Evolutionary conservation across 2,329 filamentous ascomycete species (phyloP).

Genomic region (Paecilomyces niveus): DNA sequence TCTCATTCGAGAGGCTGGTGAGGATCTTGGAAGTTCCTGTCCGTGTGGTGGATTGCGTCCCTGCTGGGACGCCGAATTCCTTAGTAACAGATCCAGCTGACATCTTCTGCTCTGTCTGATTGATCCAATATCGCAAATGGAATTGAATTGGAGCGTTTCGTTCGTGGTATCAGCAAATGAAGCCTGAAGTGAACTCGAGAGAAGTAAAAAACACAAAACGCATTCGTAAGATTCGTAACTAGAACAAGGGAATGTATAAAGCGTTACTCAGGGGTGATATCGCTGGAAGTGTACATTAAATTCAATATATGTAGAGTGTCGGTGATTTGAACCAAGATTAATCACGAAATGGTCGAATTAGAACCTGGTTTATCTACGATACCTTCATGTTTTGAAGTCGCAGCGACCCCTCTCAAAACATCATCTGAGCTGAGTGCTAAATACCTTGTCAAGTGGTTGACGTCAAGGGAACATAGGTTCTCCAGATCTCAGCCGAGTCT

Average conservation of each 20-base stretch:
- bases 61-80: not conserved
- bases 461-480: not conserved
- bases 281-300: not conserved
- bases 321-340: not conserved
- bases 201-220: not conserved
- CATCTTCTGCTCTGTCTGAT: not conserved
- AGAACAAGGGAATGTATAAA: not conserved
- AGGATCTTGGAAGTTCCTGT: not conserved
- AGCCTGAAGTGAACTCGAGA: not conserved
- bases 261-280: not conserved
- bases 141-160: not conserved
- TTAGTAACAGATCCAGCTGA: not conserved
- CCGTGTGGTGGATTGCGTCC: not conserved
- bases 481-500: not conserved
- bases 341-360: not conserved
- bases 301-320: not conserved
- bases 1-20: not conserved
- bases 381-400: not conserved
- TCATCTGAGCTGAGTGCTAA: not conserved
- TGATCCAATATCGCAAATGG: not conserved
- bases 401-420: not conserved
- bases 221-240: not conserved
- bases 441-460: not conserved
- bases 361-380: not conserved
- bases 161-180: not conserved